These are phyloP conservation scores for Neurospora sp. DNA, from an alignment of 495 filamentous ascomycete genomes.

Conservation along the genomic window DNA sequence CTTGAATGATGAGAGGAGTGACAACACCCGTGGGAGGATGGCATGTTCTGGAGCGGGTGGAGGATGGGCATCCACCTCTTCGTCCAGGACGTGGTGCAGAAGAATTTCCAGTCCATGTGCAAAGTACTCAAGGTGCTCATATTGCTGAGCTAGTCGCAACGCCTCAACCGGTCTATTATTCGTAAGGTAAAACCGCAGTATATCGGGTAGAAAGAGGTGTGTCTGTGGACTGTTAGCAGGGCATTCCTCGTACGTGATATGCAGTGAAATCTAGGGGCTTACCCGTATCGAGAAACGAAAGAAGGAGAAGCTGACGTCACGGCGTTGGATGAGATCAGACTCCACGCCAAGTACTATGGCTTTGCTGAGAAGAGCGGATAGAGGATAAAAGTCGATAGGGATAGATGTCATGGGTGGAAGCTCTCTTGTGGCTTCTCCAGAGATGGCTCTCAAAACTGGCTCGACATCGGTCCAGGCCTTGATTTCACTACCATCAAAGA, in stretches of 20 bases:
- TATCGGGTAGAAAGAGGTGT: constrained; percentile 80
- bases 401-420: constrained; percentile 56
- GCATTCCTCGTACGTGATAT: not conserved
- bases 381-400: constrained; percentile 79
- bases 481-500: constrained; percentile 77
- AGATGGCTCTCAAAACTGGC: constrained; percentile 62
- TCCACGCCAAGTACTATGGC: constrained; percentile 87
- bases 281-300: constrained; percentile 76
- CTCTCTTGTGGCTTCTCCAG: constrained; percentile 47
- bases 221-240: constrained; percentile 40
- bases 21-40: constrained; percentile 75
- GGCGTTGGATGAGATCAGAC: constrained; percentile 79
- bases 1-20: constrained; percentile 80
- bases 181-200: constrained; percentile 66
- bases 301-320: constrained; percentile 79
- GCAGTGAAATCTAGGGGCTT: constrained; percentile 17
- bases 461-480: constrained; percentile 88
- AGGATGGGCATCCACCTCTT: constrained; percentile 67
- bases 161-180: constrained; percentile 64
- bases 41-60: constrained; percentile 58
- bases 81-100: constrained; percentile 86
- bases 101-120: constrained; percentile 87
- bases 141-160: constrained; percentile 66
- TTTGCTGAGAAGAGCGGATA: constrained; percentile 75
- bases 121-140: constrained; percentile 80